These are phyloP conservation scores for Dujonia santamariae DNA, from an alignment of 1,139 yeast species.

Conservation along the genomic window DNA sequence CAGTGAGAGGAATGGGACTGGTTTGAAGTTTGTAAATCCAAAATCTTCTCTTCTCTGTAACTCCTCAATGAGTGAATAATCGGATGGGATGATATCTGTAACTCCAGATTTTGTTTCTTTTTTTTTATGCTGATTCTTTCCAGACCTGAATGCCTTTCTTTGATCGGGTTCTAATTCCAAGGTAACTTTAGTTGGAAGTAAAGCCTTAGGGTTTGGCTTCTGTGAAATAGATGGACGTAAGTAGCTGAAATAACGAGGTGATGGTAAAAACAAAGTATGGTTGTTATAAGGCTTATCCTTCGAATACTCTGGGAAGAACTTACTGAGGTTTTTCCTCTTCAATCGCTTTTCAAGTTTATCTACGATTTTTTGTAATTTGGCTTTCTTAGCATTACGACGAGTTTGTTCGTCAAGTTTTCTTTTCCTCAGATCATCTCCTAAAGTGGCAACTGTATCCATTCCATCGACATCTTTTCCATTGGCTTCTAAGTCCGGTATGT, in stretches of 20 bases:
- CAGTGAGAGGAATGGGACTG: slow-evolving; percentile 32
- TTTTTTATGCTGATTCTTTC: slow-evolving; percentile 9
- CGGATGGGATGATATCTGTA: slow-evolving; percentile 28
- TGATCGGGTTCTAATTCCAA: slow-evolving; percentile 51
- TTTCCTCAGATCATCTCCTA: slow-evolving; percentile 13
- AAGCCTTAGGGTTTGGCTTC: slow-evolving; percentile 43
- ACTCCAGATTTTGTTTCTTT: slow-evolving; percentile 10
- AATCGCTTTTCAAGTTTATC: slow-evolving; percentile 32
- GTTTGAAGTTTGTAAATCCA: slow-evolving; percentile 17
- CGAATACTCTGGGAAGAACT: slow-evolving; percentile 64
- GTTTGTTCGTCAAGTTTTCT: slow-evolving; percentile 20
- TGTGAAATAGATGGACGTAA: slow-evolving; percentile 49
- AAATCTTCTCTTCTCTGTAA: slow-evolving; percentile 19
- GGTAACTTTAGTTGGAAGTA: slow-evolving; percentile 56
- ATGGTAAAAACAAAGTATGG: slow-evolving; percentile 65
- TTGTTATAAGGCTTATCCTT: slow-evolving; percentile 57
- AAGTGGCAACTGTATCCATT: background rate
- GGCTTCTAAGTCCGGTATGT: slow-evolving; percentile 11
- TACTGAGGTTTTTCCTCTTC: slow-evolving; percentile 34
- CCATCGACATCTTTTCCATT: background rate
- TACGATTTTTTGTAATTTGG: slow-evolving; percentile 26
- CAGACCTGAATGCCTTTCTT: slow-evolving; percentile 38
- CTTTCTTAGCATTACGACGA: slow-evolving; percentile 20
- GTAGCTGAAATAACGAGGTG: slow-evolving; percentile 51
- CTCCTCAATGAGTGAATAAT: slow-evolving; percentile 30